Conservation (phyloP, 352 stramenopile species). For the Phytophthora vignae region DNA sequence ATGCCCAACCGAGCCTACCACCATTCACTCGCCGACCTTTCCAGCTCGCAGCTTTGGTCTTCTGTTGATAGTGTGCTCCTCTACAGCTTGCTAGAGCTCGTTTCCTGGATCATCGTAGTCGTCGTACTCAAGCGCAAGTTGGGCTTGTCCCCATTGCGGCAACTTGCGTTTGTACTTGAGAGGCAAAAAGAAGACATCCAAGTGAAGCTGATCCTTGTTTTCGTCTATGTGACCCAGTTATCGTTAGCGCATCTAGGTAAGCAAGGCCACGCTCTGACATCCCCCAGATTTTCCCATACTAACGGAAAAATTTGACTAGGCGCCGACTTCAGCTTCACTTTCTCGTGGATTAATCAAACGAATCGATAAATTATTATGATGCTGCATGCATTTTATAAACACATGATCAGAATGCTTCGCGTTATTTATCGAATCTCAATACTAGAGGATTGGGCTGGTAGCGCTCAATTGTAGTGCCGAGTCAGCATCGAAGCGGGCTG, state of each 20-base stretch:
- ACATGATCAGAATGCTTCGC: too few relatives aligned
- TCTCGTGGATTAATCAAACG: constrained; percentile 1
- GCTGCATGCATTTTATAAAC: too few relatives aligned
- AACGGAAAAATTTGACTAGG: neutral
- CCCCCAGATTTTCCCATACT: neutral
- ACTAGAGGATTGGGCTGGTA: too few relatives aligned
- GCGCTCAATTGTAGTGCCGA: too few relatives aligned
- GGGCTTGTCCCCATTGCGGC: constrained; percentile 20
- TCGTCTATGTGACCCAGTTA: constrained; percentile 36
- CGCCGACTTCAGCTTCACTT: neutral
- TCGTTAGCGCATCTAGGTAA: constrained; percentile 16
- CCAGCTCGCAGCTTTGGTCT: constrained; percentile 1
- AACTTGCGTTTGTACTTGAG: constrained; percentile 42
- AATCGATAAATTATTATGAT: neutral
- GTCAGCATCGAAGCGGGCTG: too few relatives aligned
- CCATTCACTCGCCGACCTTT: constrained; percentile 6
- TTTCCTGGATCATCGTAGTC: constrained; percentile 6
- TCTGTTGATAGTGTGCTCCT: constrained; percentile 13
- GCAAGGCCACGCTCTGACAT: neutral
- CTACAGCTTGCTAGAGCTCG: constrained; percentile 23
- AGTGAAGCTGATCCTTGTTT: constrained; percentile 23
- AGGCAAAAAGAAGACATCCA: constrained; percentile 26
- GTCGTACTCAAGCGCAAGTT: constrained; percentile 17
- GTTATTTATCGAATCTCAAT: too few relatives aligned
- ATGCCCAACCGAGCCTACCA: constrained; percentile 30